Conservation (phyloP, 23 red algal species). For the Gracilaria vermiculophylla region DNA sequence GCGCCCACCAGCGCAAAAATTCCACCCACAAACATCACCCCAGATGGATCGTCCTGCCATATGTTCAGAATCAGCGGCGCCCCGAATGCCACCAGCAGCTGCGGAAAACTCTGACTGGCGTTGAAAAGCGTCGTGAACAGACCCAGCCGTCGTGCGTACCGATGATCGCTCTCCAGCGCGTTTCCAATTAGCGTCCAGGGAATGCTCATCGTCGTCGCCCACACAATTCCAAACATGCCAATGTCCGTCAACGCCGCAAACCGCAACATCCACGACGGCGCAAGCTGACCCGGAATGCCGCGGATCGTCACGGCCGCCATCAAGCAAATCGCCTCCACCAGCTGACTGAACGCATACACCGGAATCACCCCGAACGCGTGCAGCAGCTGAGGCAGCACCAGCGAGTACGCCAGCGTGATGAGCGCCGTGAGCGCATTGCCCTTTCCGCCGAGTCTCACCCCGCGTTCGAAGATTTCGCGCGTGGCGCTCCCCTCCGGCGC, state of each 20-base stretch:
- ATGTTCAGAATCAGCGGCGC: constrained; percentile 64
- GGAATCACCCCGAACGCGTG: constrained; percentile 8
- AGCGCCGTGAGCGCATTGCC: constrained; percentile 73
- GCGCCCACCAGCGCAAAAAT: constrained; percentile 69
- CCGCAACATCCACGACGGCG: constrained; percentile 12
- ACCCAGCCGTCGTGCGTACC: constrained; percentile 64
- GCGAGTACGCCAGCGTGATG: constrained; percentile 74
- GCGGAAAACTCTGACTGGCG: constrained; percentile 75
- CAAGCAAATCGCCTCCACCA: constrained; percentile 64
- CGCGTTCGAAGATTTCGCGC: constrained; percentile 70
- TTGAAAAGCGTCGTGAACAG: constrained; percentile 86
- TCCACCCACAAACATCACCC: constrained; percentile 82
- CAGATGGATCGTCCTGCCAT: constrained; percentile 58
- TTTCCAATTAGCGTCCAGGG: constrained; percentile 88
- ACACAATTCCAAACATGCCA: constrained; percentile 78
- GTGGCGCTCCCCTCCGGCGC: constrained; percentile 38
- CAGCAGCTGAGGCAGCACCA: constrained; percentile 56
- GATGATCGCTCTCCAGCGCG: constrained; percentile 51
- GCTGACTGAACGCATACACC: constrained; percentile 69
- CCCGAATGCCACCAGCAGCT: constrained; percentile 68
- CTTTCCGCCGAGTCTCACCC: constrained; percentile 79
- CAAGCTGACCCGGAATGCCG: neutral
- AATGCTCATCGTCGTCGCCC: constrained; percentile 88
- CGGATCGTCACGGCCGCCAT: constrained; percentile 31
- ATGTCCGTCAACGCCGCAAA: constrained; percentile 49